phyloP scores from a whole-genome alignment of 495 filamentous ascomycete genomes.

The Neurospora sp. region DNA sequence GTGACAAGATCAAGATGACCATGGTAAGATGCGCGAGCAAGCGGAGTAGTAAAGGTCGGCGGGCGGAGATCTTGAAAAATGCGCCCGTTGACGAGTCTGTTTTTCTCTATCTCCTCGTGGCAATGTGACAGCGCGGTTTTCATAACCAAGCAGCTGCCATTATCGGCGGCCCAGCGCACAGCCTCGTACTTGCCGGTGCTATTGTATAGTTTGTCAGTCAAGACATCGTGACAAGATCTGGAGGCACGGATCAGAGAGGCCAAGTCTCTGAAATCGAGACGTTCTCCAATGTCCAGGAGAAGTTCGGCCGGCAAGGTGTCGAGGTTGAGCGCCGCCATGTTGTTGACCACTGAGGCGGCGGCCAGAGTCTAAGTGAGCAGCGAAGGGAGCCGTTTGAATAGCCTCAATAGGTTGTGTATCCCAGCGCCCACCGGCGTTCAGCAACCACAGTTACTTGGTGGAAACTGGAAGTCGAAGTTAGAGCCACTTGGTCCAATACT shows the following conservation, averaged over 20 bases:
- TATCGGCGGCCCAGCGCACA: not conserved
- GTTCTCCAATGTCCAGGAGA: constrained; percentile 1
- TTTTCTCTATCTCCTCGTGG: not conserved
- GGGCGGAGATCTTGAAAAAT: not conserved
- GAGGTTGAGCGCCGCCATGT: not conserved
- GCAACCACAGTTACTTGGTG: not conserved
- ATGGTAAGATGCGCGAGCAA: not conserved
- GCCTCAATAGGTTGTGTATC: not conserved
- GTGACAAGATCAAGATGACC: constrained; percentile 4
- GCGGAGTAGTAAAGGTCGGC: not conserved
- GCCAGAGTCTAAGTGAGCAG: not conserved
- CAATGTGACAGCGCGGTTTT: not conserved
- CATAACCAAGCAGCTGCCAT: not conserved
- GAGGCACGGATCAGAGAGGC: not conserved
- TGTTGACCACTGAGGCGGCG: not conserved
- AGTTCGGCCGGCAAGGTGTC: constrained; percentile 2
- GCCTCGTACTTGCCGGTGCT: not conserved
- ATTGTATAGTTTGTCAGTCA: not conserved
- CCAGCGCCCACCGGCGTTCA: not conserved
- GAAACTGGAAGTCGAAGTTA: not conserved
- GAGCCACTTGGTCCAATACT: not conserved
- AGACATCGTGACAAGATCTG: not conserved
- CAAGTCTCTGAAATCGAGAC: not conserved
- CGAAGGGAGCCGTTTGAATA: not conserved
- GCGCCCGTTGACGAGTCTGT: not conserved